Base-by-base conservation (phyloP, 495 filamentous ascomycete genomes). In the Talaromyces borbonicus region DNA sequence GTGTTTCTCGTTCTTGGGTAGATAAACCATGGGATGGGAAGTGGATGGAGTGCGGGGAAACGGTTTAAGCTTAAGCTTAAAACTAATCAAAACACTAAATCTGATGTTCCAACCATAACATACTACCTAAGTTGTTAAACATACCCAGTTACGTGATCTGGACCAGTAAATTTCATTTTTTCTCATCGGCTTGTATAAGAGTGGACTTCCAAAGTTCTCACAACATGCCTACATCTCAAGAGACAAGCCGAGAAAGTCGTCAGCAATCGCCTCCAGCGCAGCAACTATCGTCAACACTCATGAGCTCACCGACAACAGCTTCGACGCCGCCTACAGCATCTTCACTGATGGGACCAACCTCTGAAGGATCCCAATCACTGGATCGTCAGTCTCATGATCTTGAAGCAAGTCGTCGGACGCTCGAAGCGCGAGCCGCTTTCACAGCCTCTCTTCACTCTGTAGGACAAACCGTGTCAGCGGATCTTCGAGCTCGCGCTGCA, bases 381-480 rank as follows among this genome's bases (percentile, higher is more conserved):
- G 9, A 29, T 20, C 43, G 39, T 15, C 41, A 36, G 8, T 25
- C 23, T 24, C 31, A 44, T 30, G 22, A 43, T 40, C 18, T 25
- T 31, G 15, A 50, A 49, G n/a, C 43, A 35, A 49, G 50, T 20
- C 62, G 51, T 54, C 74, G 61, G 54, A 77, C 66, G 47, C 58
- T 69, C 42, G 80, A 90, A 74, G 86, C 88, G 40, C 78, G 81
- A 56, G 67, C 75, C 37, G 84, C 85, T 11, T 79, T 95, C 58
- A 75, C 81, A 15, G 85, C 85, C n/a, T 82, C 85, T 5, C 81
- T 92, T 37, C 69, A 71, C 56, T 81, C 85, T 60, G 79, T 90
- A 27, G 83, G 80, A 44, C 61, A 73, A 45, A 76, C 74, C 51
- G 65, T 88, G 37, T 82, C 89, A 65, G 59, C 72, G 18, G 75